Evolutionary conservation across 179 eudicot species (phyloP), one percentile per base, ranked within the genome.

Genomic region (Beta corolliflora): DNA sequence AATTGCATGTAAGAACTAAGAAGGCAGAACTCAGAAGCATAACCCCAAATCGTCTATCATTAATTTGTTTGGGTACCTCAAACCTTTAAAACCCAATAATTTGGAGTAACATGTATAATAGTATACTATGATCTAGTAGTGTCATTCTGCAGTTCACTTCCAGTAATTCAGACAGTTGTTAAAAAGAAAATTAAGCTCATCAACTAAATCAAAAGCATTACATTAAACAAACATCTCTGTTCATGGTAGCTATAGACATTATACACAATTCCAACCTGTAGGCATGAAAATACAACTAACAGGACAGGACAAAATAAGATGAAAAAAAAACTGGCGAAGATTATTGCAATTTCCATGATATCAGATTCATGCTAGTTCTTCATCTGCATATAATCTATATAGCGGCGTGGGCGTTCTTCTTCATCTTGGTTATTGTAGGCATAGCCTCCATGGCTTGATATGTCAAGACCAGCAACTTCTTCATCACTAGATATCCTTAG

Each of bases 391-490:
- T 66, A 79, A 48, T 83, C 85, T 16, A 15, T n/a, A 52, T 79
- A 83, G 46, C 85, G 79, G 10, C 21, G 76, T 66, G 85, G 75
- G 36, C 75, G 80, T 19, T 52, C 73, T 7, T 75, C 80, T 58
- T 83, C 86, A 25, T 50, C 41, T 7, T 86, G 87, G 53, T 90
- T 85, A 74, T 83, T 79, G 77, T 92, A 92, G 10, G 96, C 96
- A 79, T 87, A 92, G 16, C 96, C 96, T 53, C 93, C 96, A 81
- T 92, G 96, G 75, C 96, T 89, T 1, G 96, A 89, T 80, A 92
- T 87, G 60, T 92, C 94, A 18, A 91, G 92, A 29, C 96, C 96
- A 13, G 92, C 92, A 65, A 91, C 82, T 84, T 92, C 96, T 0
- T 92, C 94, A 31, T 85, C 92, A 4, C 10, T 52, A 0, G 94